These are phyloP conservation scores for Lactuca saligna DNA, from an alignment of 129 eudicot species.

Conservation along the genomic window DNA sequence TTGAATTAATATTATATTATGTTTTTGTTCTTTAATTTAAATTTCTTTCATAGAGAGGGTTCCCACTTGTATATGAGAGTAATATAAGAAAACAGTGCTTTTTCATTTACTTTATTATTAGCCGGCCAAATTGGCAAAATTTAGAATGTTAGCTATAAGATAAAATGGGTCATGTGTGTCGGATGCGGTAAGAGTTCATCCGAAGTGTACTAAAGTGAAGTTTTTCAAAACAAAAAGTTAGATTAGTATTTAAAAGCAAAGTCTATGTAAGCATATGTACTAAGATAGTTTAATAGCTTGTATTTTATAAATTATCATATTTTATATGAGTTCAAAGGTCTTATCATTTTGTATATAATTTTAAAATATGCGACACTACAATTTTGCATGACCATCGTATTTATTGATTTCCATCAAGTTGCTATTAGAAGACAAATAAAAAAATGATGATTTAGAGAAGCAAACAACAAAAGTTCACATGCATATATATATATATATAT, in stretches of 20 bases:
- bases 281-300: neutral
- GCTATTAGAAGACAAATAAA: neutral
- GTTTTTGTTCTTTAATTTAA: neutral
- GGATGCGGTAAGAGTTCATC: no score
- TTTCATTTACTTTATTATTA: no score
- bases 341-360: neutral
- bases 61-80: neutral
- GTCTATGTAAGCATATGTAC: no score
- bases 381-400: neutral
- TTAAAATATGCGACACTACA: neutral
- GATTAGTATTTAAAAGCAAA: no score
- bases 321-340: neutral
- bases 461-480: constrained; percentile 22
- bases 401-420: neutral
- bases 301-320: neutral
- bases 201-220: no score
- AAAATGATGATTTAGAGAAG: constrained; percentile 1
- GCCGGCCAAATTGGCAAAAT: no score
- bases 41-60: neutral
- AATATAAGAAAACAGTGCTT: neutral
- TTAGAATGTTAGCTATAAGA: no score
- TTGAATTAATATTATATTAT: neutral
- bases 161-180: no score
- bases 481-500: neutral
- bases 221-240: no score